Evolutionary conservation across 2,329 filamentous ascomycete genomes (phyloP), one percentile per base, ranked within the genome.

Genomic region (Aspergillus spinulosporus): DNA sequence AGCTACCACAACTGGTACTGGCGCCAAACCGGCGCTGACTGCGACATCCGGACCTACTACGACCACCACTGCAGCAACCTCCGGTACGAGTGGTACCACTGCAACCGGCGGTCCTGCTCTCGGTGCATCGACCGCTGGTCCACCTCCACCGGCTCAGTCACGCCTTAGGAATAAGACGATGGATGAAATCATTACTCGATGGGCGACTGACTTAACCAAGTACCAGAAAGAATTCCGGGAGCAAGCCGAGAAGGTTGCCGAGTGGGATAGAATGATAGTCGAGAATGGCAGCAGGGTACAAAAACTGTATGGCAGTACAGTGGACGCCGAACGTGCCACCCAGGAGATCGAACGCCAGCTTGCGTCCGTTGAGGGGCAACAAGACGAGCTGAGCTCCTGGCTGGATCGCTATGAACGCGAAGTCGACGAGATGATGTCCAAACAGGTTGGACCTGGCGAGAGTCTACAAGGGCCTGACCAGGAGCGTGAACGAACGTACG

Each of bases 131-230:
- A 96, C 90, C 3, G 81, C 85, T 34, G 92, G 92, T 0, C 91
- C 92, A 1, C 80, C 87, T 2, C 93, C 94, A 12, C 88, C 92
- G 56, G 77, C 81, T 1, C 86, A 95, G 67, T 94, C 93, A 3
- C 88, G 94, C 29, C 81, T 99, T 37, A 96, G 96, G 80, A 96
- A 97, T 75, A 97, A 96, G 78, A 96, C 93, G 0, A 97, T 99
- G 89, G 94, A 99, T 69, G 94, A 99, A 72, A 97, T 99, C 62
- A 92, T 99, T 63, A 97, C 91, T 3, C 87, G 92, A 32, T 99
- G 94, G 94, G 94, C 94, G 1, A 91, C 92, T 0, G 94, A 97
- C 69, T 80, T 99, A 49, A 89, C 92, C 52, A 95, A 96, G 69
- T 97, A 99, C 70, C 93, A 97, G 69, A 96, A 96, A 72, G 91